These are phyloP conservation scores for Solanum lycopersicoides DNA, from an alignment of 257 asterid genomes.

Conservation along the genomic window DNA sequence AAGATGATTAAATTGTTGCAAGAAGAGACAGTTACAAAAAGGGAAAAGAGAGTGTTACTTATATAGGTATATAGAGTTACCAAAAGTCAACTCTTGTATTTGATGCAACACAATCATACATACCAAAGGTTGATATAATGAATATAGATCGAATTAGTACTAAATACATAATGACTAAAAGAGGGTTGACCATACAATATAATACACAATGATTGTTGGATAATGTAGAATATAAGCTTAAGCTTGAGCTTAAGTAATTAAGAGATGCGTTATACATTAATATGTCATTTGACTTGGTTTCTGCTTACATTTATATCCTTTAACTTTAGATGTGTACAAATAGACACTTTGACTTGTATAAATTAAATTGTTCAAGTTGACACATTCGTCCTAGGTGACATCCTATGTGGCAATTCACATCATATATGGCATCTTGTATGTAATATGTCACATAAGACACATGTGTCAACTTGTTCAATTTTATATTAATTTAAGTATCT, in stretches of 20 bases:
- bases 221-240: not conserved
- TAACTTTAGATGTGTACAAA: too few species aligned
- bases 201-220: not conserved
- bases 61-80: not conserved
- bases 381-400: not conserved
- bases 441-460: not conserved
- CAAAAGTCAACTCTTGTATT: not conserved
- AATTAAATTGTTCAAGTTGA: too few species aligned
- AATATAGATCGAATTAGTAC: not conserved
- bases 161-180: not conserved
- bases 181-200: not conserved
- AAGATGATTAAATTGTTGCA: not conserved
- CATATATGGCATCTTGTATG: too few species aligned
- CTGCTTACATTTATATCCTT: not conserved
- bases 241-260: not conserved
- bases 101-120: not conserved
- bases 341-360: too few species aligned
- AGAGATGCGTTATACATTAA: not conserved
- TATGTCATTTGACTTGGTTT: not conserved
- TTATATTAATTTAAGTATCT: too few species aligned
- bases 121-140: not conserved
- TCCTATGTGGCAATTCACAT: not conserved
- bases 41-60: not conserved
- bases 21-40: not conserved
- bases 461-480: not conserved